phyloP scores from a whole-genome alignment of 129 eudicot genomes.

The Cynara cardunculus region DNA sequence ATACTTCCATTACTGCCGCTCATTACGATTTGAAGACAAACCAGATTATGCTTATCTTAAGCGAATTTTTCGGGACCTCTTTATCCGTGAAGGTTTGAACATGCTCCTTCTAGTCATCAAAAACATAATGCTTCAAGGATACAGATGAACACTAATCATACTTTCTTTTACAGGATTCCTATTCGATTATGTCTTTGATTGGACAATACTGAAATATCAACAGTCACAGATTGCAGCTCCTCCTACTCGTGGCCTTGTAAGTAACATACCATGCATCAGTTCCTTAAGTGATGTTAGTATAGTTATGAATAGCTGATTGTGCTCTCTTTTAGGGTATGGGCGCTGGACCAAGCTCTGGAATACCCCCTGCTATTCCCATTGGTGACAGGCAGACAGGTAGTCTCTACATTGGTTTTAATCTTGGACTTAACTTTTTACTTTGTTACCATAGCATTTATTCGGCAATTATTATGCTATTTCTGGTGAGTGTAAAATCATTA shows the following conservation, averaged over 20 bases:
- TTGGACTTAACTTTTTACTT: not conserved
- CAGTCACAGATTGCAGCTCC: conserved; percentile 52
- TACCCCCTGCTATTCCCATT: conserved; percentile 47
- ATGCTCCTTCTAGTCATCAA: not conserved
- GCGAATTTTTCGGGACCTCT: conserved; percentile 66
- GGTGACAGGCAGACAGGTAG: conserved; percentile 43
- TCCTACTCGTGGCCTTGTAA: conserved; percentile 49
- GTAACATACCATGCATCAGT: not conserved
- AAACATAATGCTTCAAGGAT: not conserved
- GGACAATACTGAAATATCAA: conserved; percentile 75
- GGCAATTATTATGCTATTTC: not conserved
- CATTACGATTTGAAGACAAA: conserved; percentile 66
- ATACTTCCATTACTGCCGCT: conserved; percentile 71
- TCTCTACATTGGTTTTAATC: not conserved
- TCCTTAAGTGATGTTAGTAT: not conserved
- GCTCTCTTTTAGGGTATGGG: conserved; percentile 34
- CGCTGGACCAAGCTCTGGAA: conserved; percentile 58
- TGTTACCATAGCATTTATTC: not conserved
- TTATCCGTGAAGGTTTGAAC: conserved; percentile 59
- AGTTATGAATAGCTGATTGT: not conserved
- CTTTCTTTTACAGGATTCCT: conserved; percentile 45
- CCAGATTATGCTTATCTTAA: conserved; percentile 72
- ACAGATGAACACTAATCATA: not conserved
- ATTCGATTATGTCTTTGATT: conserved; percentile 76
- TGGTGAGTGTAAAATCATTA: not conserved